Evolutionary conservation across 1,139 yeast species (phyloP).

Genomic region (Candida freyschussii): DNA sequence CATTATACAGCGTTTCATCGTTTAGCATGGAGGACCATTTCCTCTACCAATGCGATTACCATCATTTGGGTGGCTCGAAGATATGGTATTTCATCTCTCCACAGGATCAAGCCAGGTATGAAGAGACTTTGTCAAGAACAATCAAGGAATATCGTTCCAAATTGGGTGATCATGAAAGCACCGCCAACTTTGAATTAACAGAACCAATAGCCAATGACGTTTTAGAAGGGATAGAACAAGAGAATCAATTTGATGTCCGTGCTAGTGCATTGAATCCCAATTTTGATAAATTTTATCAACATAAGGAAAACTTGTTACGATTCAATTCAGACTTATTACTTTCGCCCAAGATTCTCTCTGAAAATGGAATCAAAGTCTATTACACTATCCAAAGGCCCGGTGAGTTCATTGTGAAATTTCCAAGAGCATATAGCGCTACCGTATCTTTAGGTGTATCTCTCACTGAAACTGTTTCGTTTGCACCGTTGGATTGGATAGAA

Average conservation of each 20-base stretch:
- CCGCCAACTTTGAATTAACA: conserved; percentile 18
- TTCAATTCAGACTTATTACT: conserved; percentile 29
- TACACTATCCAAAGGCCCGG: conserved; percentile 55
- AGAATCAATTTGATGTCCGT: conserved; percentile 15
- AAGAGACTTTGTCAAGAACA: conserved; percentile 36
- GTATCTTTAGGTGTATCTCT: conserved; percentile 52
- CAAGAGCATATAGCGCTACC: conserved; percentile 46
- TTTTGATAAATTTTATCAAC: conserved; percentile 17
- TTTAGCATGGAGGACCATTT: conserved; percentile 80
- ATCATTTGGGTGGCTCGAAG: conserved; percentile 63
- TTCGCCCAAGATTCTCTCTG: conserved; percentile 44
- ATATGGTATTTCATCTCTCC: conserved; percentile 83
- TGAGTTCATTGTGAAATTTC: conserved; percentile 53
- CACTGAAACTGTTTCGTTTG: conserved; percentile 53
- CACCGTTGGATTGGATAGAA: conserved; percentile 54
- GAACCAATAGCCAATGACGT: conserved; percentile 24
- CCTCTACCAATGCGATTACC: conserved; percentile 61
- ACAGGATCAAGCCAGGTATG: conserved; percentile 59
- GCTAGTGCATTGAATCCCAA: conserved; percentile 12
- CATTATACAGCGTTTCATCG: conserved; percentile 64
- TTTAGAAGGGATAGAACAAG: conserved; percentile 15
- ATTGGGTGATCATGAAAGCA: conserved; percentile 6
- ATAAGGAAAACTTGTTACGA: conserved; percentile 7
- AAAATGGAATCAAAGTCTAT: conserved; percentile 42
- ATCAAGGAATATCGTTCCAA: conserved; percentile 12